Base-by-base conservation (phyloP, 176 grass and related monocot species). In the Oryza glumipatula region DNA sequence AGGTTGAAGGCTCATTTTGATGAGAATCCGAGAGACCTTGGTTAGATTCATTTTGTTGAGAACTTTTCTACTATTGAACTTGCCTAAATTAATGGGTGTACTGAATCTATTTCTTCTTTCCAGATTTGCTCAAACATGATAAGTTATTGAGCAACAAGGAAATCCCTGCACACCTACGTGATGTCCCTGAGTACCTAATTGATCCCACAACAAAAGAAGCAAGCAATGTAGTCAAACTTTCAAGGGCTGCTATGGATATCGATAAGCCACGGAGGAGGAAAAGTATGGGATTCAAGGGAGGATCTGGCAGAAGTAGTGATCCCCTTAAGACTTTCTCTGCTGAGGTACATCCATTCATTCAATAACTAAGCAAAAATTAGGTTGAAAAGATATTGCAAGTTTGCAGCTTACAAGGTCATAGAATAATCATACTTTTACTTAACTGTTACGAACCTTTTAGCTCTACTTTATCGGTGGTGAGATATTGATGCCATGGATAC, bases 1-100 rank as follows among this genome's bases (percentile, higher is more conserved):
- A 98, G 93, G 78, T 85, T 96, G 91, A 98, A 98, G 81, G 90
- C 93, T 87, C 93, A 99, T 89, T 99, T 99, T 86, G 91, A 92
- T 85, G 91, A 92, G 61, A 96, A 99, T 83, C 93, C 96, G 14
- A 95, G 90, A 81, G 96, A 99, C 67, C 86, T 99, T 66, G 96
- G 96, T 99, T 92, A 74, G 65, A 43, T 80, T 78, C 84, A 74
- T 47, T 22, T 45, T 87, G 14, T 72, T 74, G 77, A 22, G 51
- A 71, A 23, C 38, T 65, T 15, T 84, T 22, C 65, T 41, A 11
- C 24, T 89, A 68, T 68, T 39, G 67, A 71, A 81, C 60, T 21
- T 51, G 60, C 67, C 45, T 69, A 72, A 65, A 10, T 64, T 13
- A 64, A 60, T 86, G n/a, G 38, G 9, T 22, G 17, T 76, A 8